Conservation (phyloP, 768 basidiomycete genomes). For the Termitomyces sp. region DNA sequence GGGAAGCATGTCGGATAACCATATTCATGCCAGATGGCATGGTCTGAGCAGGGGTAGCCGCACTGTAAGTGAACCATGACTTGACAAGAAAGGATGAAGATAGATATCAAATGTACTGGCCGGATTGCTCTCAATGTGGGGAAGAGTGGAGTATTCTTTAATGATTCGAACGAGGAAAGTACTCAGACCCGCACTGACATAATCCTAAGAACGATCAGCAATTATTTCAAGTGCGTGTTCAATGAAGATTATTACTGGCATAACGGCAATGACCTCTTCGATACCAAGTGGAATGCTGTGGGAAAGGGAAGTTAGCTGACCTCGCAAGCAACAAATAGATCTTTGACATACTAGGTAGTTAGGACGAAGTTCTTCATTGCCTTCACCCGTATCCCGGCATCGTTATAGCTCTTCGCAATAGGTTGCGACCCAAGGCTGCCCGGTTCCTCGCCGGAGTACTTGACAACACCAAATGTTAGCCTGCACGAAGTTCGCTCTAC, state of each 20-base stretch:
- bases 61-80: background rate
- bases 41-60: conserved; percentile 69
- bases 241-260: conserved; percentile 19
- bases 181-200: conserved; percentile 26
- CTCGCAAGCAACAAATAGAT: background rate
- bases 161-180: conserved; percentile 37
- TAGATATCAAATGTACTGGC: conserved; percentile 17
- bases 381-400: conserved; percentile 30
- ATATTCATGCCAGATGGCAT: conserved; percentile 57
- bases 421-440: conserved; percentile 45
- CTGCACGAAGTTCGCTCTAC: background rate
- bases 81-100: conserved; percentile 5
- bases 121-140: conserved; percentile 34
- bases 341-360: conserved; percentile 27
- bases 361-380: conserved; percentile 41
- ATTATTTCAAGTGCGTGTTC: background rate
- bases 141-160: conserved; percentile 34
- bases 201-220: conserved; percentile 17
- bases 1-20: conserved; percentile 46
- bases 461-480: background rate
- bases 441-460: conserved; percentile 31
- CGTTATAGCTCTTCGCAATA: conserved; percentile 41
- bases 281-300: conserved; percentile 38
- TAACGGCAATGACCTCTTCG: conserved; percentile 29
- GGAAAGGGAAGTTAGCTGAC: conserved; percentile 3